Percentiles rank a stretch among this genome's conserved stretches.
Evolutionary conservation across 352 stramenopile species (phyloP).

Genomic region (Globisporangium apiculatum): DNA sequence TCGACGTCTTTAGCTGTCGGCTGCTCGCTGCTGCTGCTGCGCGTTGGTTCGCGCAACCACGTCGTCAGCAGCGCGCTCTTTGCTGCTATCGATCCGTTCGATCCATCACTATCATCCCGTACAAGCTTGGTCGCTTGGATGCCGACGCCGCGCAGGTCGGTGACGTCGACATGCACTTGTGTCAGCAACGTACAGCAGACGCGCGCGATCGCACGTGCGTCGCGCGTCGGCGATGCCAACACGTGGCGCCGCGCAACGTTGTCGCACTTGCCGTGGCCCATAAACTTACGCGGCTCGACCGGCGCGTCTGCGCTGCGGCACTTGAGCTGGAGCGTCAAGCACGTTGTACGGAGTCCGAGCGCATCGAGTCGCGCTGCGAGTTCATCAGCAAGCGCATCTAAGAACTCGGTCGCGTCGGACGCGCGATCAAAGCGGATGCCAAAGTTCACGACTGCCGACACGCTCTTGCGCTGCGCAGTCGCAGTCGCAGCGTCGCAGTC

Average conservation of each 20-base stretch:
- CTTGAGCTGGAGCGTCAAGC: constrained; percentile 81
- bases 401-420: constrained; percentile 70
- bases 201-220: constrained; percentile 40
- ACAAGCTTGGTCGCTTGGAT: constrained; percentile 74
- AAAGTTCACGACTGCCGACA: constrained; percentile 91
- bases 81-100: not conserved
- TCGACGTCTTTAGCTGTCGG: not conserved
- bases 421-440: constrained; percentile 85
- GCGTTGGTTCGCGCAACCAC: constrained; percentile 36
- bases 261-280: constrained; percentile 84
- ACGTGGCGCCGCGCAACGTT: constrained; percentile 77
- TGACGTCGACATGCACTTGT: constrained; percentile 45
- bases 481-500: constrained; percentile 36
- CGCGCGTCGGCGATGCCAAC: constrained; percentile 47
- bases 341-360: constrained; percentile 49
- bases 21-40: not conserved
- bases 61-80: constrained; percentile 34
- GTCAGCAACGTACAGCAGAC: constrained; percentile 49
- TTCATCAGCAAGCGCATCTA: constrained; percentile 74
- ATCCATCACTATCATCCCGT: too few species aligned
- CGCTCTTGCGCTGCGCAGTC: constrained; percentile 77
- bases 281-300: constrained; percentile 78
- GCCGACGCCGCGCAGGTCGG: constrained; percentile 67
- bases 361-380: constrained; percentile 50
- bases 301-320: constrained; percentile 60